These are phyloP conservation scores for Colletotrichum sansevieriae DNA, from an alignment of 2,329 filamentous ascomycete species.

Conservation along the genomic window DNA sequence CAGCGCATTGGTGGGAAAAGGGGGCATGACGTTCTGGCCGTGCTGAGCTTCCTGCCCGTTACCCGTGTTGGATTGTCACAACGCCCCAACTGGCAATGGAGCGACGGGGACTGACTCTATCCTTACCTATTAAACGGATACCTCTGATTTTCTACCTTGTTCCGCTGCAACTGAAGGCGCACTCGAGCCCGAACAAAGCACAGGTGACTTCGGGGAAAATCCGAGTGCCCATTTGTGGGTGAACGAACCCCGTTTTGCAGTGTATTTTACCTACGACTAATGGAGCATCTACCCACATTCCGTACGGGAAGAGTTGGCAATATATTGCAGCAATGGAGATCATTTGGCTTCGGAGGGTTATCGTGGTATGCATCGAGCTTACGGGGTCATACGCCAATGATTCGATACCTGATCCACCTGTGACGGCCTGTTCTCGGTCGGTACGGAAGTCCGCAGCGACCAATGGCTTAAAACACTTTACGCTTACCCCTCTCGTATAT, in stretches of 20 bases:
- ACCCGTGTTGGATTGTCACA: conserved; percentile 12
- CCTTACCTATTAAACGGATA: background rate
- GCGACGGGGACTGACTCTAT: conserved; percentile 6
- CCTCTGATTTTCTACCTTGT: background rate
- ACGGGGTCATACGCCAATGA: conserved; percentile 8
- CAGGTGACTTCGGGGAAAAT: conserved; percentile 3
- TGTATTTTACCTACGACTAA: no score
- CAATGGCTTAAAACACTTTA: no score
- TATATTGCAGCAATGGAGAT: conserved; percentile 30
- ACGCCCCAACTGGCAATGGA: conserved; percentile 22
- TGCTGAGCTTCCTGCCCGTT: no score
- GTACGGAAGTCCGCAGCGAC: no score
- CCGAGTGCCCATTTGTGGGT: background rate
- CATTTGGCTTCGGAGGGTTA: background rate
- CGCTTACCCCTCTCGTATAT: no score
- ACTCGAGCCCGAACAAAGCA: conserved; percentile 1
- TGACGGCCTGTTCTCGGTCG: no score
- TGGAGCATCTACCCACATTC: no score
- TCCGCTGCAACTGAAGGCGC: conserved; percentile 14
- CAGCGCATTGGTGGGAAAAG: conserved; percentile 32
- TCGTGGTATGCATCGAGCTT: conserved; percentile 5
- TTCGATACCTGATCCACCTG: conserved; percentile 20
- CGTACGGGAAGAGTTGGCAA: no score
- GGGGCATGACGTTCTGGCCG: no score
- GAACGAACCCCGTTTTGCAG: background rate